phyloP scores from a whole-genome alignment of 2,329 filamentous ascomycete genomes.

The Colletotrichum sp. region DNA sequence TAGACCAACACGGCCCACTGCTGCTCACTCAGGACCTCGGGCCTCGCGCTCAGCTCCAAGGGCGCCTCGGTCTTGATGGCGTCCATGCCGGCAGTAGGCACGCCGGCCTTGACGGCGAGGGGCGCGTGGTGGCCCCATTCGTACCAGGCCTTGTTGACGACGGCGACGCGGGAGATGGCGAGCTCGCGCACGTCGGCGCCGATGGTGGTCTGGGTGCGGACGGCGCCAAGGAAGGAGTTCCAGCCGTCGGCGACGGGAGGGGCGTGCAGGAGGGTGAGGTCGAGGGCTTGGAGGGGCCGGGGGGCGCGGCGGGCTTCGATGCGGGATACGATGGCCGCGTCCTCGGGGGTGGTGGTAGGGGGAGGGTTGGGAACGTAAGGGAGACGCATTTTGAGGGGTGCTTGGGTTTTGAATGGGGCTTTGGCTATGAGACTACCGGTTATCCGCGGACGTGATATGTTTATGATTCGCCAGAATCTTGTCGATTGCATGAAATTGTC shows the following conservation, averaged over 20 bases:
- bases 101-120: slow-evolving; percentile 62
- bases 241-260: slow-evolving; percentile 78
- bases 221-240: slow-evolving; percentile 71
- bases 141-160: slow-evolving; percentile 82
- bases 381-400: slow-evolving; percentile 62
- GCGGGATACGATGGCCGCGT: slow-evolving; percentile 64
- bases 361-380: slow-evolving; percentile 66
- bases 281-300: slow-evolving; percentile 75
- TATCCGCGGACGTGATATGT: not conserved
- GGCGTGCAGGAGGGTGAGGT: slow-evolving; percentile 77
- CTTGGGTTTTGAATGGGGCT: not conserved
- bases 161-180: slow-evolving; percentile 81
- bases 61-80: slow-evolving; percentile 39
- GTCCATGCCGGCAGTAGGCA: slow-evolving; percentile 56
- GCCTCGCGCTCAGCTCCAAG: slow-evolving; percentile 29
- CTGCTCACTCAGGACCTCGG: slow-evolving; percentile 53
- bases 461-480: not conserved
- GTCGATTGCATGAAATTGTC: not conserved
- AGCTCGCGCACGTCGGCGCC: slow-evolving; percentile 70
- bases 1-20: slow-evolving; percentile 76
- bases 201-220: slow-evolving; percentile 59
- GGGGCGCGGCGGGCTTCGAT: slow-evolving; percentile 70
- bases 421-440: not conserved
- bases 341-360: slow-evolving; percentile 47
- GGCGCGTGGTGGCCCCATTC: slow-evolving; percentile 85